Conservation (phyloP, 225 moss, liverwort and hornwort species). For the Antitrichia curtipendula region DNA sequence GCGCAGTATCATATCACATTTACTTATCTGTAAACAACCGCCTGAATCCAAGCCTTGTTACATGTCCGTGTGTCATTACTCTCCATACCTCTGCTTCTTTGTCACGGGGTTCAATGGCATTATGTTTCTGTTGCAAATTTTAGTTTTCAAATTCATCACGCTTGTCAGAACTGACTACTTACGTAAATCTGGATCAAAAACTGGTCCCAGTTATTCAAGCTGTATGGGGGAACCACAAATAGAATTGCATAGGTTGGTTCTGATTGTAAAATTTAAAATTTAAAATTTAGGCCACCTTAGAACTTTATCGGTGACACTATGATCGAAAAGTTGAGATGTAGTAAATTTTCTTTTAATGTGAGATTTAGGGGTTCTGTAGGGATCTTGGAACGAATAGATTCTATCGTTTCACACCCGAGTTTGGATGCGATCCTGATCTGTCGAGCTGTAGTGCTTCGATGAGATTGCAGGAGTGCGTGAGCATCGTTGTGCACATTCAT, state of each 20-base stretch:
- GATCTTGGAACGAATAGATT: neutral
- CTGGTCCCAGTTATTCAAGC: neutral
- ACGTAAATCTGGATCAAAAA: neutral
- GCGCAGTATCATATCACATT: neutral
- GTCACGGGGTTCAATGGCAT: neutral
- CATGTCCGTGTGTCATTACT: neutral
- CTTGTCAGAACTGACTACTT: neutral
- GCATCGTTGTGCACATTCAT: neutral
- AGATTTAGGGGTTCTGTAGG: neutral
- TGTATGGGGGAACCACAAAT: neutral
- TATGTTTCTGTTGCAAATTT: neutral
- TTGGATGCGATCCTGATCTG: neutral
- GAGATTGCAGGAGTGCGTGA: conserved; percentile 15
- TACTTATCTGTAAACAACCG: neutral
- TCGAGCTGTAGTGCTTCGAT: conserved; percentile 20
- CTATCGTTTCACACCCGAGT: neutral
- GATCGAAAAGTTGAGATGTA: neutral
- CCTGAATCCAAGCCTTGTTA: neutral
- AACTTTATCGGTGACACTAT: neutral
- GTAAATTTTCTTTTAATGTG: neutral
- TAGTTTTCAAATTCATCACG: neutral
- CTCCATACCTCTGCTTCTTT: neutral
- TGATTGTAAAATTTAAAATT: no score
- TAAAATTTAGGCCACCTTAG: neutral
- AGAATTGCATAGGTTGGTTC: neutral